These are phyloP conservation scores for Lodderomyces oxycetoniae DNA, from an alignment of 1,139 yeast species.

Conservation along the genomic window DNA sequence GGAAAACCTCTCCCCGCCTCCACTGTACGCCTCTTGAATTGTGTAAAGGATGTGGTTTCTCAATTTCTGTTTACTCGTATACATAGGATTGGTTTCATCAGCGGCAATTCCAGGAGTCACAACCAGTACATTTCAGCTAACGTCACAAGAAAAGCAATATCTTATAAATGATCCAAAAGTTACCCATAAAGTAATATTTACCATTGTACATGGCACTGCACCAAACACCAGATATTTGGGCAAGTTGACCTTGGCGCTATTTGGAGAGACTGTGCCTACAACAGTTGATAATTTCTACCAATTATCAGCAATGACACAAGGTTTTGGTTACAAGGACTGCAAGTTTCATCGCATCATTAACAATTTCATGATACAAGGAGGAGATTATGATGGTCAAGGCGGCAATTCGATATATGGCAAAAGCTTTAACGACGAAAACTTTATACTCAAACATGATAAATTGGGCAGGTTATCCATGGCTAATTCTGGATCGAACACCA, in stretches of 20 bases:
- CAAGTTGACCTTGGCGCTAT: conserved; percentile 20
- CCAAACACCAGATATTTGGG: conserved; percentile 15
- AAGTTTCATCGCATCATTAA: conserved; percentile 36
- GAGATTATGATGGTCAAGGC: conserved; percentile 32
- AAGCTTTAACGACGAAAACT: conserved; percentile 37
- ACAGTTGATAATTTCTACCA: conserved; percentile 38
- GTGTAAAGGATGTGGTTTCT: not conserved
- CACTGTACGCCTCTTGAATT: not conserved
- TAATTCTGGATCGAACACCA: conserved; percentile 38
- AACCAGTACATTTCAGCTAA: conserved; percentile 5
- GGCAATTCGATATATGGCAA: conserved; percentile 26
- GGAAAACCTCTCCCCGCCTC: not conserved
- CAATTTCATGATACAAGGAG: conserved; percentile 40
- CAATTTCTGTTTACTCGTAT: conserved; percentile 4
- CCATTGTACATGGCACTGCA: conserved; percentile 17
- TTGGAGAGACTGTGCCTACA: conserved; percentile 31
- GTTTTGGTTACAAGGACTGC: conserved; percentile 31
- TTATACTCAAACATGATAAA: conserved; percentile 30
- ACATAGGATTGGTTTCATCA: conserved; percentile 5
- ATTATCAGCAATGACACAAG: conserved; percentile 29
- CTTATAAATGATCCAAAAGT: conserved; percentile 24
- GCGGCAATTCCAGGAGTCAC: conserved; percentile 7
- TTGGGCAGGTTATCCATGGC: conserved; percentile 42
- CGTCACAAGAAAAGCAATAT: conserved; percentile 12
- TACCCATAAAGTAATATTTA: conserved; percentile 25